Conservation (phyloP, 2,329 filamentous ascomycete species). For the Aspergillus sp. region DNA sequence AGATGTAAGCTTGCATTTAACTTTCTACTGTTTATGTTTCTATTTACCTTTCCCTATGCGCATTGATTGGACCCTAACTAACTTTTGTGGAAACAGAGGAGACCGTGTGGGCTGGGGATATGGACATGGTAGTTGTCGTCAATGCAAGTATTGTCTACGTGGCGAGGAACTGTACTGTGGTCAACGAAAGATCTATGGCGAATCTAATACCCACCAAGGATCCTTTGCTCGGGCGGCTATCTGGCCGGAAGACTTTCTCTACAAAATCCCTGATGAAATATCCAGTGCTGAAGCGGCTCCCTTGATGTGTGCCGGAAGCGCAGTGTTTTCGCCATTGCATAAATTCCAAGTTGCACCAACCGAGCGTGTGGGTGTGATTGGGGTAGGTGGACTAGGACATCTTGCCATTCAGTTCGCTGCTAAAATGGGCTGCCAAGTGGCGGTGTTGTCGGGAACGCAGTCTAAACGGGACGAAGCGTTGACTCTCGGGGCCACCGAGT, state of each 20-base stretch:
- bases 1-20: too few species aligned
- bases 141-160: neutral
- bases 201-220: neutral
- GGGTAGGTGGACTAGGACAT: slow-evolving; percentile 67
- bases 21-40: too few species aligned
- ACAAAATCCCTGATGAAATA: neutral
- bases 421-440: slow-evolving; percentile 62
- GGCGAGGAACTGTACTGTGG: neutral
- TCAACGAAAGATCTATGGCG: neutral
- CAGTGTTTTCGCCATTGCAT: too few species aligned
- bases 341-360: neutral
- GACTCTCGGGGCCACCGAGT: neutral
- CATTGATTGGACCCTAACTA: too few species aligned
- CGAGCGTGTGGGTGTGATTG: neutral
- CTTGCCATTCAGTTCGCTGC: slow-evolving; percentile 67
- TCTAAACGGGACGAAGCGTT: neutral
- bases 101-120: slow-evolving; percentile 3
- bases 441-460: slow-evolving; percentile 17
- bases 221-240: neutral
- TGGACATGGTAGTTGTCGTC: neutral
- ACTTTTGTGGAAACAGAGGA: too few species aligned
- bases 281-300: neutral
- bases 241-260: neutral
- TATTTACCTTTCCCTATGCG: too few species aligned
- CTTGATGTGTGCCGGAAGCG: neutral